These are phyloP conservation scores for Galerina sulciceps DNA, from an alignment of 768 basidiomycete species.

Conservation along the genomic window DNA sequence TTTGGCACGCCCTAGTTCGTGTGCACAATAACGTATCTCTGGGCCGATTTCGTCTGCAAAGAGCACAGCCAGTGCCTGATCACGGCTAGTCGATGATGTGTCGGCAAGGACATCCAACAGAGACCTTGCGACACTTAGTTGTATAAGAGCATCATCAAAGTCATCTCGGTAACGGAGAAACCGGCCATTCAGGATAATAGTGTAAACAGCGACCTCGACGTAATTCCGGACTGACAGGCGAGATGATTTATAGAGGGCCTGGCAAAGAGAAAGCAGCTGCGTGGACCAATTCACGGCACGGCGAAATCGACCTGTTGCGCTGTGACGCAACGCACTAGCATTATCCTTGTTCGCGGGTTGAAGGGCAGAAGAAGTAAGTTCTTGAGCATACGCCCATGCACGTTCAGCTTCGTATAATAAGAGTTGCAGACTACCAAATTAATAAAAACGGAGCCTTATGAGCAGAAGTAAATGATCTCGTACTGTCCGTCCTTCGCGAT, in stretches of 20 bases:
- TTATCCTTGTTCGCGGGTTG: conserved; percentile 54
- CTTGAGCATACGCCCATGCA: conserved; percentile 90
- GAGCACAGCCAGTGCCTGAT: conserved; percentile 85
- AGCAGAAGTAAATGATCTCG: conserved; percentile 17
- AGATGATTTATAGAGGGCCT: conserved; percentile 56
- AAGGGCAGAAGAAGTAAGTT: conserved; percentile 59
- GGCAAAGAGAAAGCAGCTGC: conserved; percentile 74
- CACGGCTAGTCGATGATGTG: conserved; percentile 70
- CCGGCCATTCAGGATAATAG: conserved; percentile 81
- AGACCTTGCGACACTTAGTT: conserved; percentile 77
- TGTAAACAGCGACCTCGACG: conserved; percentile 77
- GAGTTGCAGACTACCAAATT: conserved; percentile 67
- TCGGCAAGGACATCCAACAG: conserved; percentile 72
- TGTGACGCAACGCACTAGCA: conserved; percentile 66
- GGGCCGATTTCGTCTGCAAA: conserved; percentile 90
- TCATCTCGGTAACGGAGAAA: conserved; percentile 78
- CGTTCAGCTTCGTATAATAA: conserved; percentile 91
- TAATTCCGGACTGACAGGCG: conserved; percentile 62
- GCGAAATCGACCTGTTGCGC: conserved; percentile 79
- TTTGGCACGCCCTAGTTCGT: conserved; percentile 77
- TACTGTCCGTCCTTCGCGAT: conserved; percentile 86
- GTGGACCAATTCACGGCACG: conserved; percentile 81
- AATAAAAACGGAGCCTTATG: not conserved
- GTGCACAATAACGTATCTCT: conserved; percentile 91
- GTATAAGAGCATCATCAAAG: conserved; percentile 74